These are phyloP conservation scores for Pseudonitzschia delicatissima DNA, from an alignment of 108 stramenopile species.

Conservation along the genomic window DNA sequence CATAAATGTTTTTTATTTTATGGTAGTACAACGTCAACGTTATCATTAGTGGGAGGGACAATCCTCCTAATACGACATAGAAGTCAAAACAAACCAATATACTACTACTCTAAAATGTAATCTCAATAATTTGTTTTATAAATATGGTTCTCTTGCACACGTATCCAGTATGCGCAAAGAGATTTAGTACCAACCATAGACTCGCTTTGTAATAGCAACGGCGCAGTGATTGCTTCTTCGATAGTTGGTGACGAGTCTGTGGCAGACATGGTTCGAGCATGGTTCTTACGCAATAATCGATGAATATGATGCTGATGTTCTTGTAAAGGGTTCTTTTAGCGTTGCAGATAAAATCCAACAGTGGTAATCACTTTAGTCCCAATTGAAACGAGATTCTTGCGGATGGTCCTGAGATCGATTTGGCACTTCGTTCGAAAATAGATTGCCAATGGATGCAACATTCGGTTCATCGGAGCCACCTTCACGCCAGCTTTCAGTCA, in stretches of 20 bases:
- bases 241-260: neutral
- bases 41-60: no score
- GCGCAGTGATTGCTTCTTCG: constrained; percentile 31
- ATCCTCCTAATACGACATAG: no score
- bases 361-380: constrained; percentile 19
- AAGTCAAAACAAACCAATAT: neutral
- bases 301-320: no score
- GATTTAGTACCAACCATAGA: neutral
- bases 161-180: constrained; percentile 26
- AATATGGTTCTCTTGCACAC: constrained; percentile 18
- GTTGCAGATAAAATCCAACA: neutral
- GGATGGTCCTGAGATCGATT: constrained; percentile 13
- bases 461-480: neutral
- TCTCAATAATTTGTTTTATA: neutral
- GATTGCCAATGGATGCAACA: constrained; percentile 13
- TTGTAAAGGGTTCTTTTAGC: no score
- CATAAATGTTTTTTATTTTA: no score
- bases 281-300: no score
- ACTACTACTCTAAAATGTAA: neutral
- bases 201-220: constrained; percentile 14
- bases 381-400: constrained; percentile 30
- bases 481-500: constrained; percentile 11
- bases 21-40: no score
- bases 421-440: constrained; percentile 5
- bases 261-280: no score